Evolutionary conservation across 306 rosid genomes (phyloP).

Genomic region (Vigna reflexopilosa): DNA sequence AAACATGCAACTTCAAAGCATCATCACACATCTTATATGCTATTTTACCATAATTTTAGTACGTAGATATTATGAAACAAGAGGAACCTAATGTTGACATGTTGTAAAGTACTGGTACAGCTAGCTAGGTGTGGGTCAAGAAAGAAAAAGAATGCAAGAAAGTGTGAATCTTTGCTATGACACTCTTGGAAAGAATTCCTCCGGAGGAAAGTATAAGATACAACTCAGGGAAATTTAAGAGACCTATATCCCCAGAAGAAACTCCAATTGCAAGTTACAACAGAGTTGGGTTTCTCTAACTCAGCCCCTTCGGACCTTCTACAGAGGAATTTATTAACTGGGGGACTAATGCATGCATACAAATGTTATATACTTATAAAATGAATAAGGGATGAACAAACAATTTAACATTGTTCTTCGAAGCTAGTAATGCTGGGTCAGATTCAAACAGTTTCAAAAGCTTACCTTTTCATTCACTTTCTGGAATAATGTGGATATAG

Average conservation of each 20-base stretch:
- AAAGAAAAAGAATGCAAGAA: background rate
- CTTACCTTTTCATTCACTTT: conserved; percentile 82
- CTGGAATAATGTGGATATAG: conserved; percentile 82
- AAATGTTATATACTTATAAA: conserved; percentile 24
- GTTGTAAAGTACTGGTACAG: background rate
- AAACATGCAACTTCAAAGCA: background rate
- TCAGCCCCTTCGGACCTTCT: background rate
- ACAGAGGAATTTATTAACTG: background rate
- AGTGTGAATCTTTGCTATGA: background rate
- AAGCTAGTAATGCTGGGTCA: conserved; percentile 3
- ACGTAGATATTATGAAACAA: background rate
- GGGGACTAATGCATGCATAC: background rate
- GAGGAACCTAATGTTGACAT: conserved; percentile 17
- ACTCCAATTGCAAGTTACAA: background rate
- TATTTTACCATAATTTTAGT: background rate
- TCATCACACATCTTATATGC: background rate
- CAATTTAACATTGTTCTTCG: conserved; percentile 1
- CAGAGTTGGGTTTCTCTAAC: background rate
- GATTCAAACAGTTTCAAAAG: conserved; percentile 23
- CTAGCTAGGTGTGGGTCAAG: background rate
- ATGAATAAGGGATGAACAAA: conserved; percentile 19
- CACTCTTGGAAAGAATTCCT: background rate
- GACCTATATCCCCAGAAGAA: background rate
- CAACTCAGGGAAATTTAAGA: background rate
- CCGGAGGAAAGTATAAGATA: background rate